Evolutionary conservation across 2,329 filamentous ascomycete species (phyloP).

Genomic region (Neopestalotiopsis sp.): DNA sequence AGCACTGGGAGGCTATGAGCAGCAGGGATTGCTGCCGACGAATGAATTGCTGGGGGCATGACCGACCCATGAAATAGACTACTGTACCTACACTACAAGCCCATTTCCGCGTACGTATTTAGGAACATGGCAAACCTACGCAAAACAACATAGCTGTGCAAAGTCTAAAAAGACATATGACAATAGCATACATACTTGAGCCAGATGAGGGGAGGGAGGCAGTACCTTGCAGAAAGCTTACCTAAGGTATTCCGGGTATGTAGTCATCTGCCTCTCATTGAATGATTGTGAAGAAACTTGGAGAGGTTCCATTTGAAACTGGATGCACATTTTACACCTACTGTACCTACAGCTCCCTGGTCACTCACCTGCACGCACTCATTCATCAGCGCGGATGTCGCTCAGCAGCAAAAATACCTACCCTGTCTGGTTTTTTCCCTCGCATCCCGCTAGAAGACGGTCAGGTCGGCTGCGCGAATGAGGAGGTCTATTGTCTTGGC

Average conservation of each 20-base stretch:
- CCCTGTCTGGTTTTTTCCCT: background rate
- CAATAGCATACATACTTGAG: no score
- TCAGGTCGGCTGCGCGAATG: constrained; percentile 3
- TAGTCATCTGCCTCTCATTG: no score
- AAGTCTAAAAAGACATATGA: background rate
- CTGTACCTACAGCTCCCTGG: no score
- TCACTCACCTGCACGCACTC: background rate
- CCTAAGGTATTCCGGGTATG: no score
- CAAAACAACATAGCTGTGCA: background rate
- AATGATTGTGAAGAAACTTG: no score
- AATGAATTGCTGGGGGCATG: constrained; percentile 9
- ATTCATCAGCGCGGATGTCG: background rate
- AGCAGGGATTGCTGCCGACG: background rate
- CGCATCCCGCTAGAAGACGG: background rate
- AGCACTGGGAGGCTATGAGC: background rate
- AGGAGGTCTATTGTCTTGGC: constrained; percentile 17
- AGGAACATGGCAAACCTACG: background rate
- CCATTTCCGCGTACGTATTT: background rate
- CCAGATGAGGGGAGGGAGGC: no score
- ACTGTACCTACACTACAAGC: background rate
- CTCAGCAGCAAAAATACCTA: background rate
- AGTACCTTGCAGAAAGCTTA: no score
- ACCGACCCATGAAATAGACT: constrained; percentile 19
- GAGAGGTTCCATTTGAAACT: no score
- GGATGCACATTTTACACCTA: no score